These are phyloP conservation scores for Eremothecium coryli DNA, from an alignment of 1,139 yeast genomes.

Conservation along the genomic window DNA sequence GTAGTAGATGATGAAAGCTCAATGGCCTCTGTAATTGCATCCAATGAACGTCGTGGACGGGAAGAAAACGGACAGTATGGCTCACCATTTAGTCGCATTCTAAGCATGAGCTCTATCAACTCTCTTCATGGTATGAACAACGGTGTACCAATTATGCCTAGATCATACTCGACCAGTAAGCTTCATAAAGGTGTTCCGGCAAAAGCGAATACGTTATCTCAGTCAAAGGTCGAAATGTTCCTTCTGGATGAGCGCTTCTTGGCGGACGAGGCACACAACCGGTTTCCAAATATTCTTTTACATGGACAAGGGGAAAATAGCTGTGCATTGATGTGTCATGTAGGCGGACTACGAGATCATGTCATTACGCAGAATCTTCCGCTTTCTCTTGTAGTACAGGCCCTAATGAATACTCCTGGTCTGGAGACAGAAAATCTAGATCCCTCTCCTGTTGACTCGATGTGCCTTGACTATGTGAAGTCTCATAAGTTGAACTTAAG, in stretches of 20 bases:
- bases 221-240: not conserved
- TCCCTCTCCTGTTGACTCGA: conserved; percentile 37
- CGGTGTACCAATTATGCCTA: not conserved
- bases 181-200: no score
- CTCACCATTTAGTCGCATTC: conserved; percentile 1
- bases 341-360: conserved; percentile 30
- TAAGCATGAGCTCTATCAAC: conserved; percentile 12
- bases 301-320: conserved; percentile 8
- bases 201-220: no score
- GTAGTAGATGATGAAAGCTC: conserved; percentile 24
- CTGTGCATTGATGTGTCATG: conserved; percentile 26
- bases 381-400: conserved; percentile 2
- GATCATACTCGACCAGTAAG: no score
- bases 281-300: conserved; percentile 20
- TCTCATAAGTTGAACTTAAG: conserved; percentile 37
- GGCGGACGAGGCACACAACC: conserved; percentile 11
- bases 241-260: not conserved
- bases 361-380: conserved; percentile 19
- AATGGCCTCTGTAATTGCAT: no score
- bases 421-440: conserved; percentile 22
- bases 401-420: conserved; percentile 2
- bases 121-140: conserved; percentile 13
- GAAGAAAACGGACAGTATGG: no score
- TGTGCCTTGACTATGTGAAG: conserved; percentile 44
- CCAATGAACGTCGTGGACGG: no score